These are phyloP conservation scores for Ganoderma multipileum DNA, from an alignment of 1,284 basidiomycete genomes.

Conservation along the genomic window DNA sequence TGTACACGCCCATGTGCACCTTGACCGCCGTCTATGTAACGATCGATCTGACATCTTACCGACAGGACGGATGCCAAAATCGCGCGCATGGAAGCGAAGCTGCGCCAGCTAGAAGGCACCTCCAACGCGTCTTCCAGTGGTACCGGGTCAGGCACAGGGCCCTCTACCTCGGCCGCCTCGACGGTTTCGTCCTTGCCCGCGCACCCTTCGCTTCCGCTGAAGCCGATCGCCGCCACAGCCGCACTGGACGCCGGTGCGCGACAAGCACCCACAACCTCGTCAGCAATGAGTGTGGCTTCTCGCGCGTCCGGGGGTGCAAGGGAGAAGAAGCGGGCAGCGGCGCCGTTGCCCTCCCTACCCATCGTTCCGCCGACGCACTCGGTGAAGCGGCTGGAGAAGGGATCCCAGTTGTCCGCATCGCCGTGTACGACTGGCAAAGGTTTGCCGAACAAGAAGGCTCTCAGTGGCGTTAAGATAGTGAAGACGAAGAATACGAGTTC, in stretches of 20 bases:
- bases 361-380: slow-evolving; percentile 17
- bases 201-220: slow-evolving; percentile 61
- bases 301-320: slow-evolving; percentile 11
- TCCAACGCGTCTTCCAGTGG: slow-evolving; percentile 30
- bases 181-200: slow-evolving; percentile 31
- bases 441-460: slow-evolving; percentile 18
- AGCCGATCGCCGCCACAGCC: slow-evolving; percentile 43
- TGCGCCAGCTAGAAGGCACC: slow-evolving; percentile 74
- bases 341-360: slow-evolving; percentile 25
- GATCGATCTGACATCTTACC: neutral
- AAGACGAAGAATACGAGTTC: slow-evolving; percentile 16
- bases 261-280: slow-evolving; percentile 18
- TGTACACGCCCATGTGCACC: neutral
- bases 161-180: slow-evolving; percentile 11
- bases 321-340: slow-evolving; percentile 9
- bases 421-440: slow-evolving; percentile 5
- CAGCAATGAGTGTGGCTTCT: neutral
- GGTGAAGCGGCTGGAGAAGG: slow-evolving; percentile 4
- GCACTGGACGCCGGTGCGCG: slow-evolving; percentile 8
- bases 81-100: slow-evolving; percentile 94
- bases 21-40: neutral
- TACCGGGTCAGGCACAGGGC: slow-evolving; percentile 18
- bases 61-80: slow-evolving; percentile 87
- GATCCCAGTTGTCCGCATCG: neutral
- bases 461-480: slow-evolving; percentile 28